Conservation (phyloP, 2,329 filamentous ascomycete species). For the Neonectria punicea region DNA sequence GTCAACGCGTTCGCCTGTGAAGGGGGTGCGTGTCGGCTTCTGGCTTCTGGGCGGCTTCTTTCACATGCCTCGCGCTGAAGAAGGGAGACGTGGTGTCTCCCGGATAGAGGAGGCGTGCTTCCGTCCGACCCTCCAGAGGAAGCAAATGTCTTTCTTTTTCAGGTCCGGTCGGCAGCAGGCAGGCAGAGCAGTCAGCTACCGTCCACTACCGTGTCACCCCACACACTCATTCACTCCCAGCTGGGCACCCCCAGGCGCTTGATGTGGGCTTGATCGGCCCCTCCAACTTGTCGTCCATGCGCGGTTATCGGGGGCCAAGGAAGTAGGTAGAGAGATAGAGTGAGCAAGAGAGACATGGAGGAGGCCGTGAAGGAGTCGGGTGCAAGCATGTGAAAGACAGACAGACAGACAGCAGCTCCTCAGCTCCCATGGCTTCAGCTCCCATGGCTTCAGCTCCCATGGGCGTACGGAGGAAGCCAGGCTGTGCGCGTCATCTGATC, state of each 20-base stretch:
- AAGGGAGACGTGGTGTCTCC: background rate
- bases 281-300: slow-evolving; percentile 13
- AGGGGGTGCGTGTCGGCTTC: background rate
- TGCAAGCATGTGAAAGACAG: background rate
- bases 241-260: background rate
- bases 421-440: background rate
- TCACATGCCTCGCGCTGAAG: slow-evolving; percentile 7
- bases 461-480: background rate
- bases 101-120: background rate
- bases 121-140: background rate
- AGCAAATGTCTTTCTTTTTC: slow-evolving; percentile 5
- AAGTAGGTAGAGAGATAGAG: background rate
- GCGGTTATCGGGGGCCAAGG: slow-evolving; percentile 11
- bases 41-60: slow-evolving; percentile 3
- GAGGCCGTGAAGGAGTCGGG: background rate
- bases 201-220: background rate
- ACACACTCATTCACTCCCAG: background rate
- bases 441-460: background rate
- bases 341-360: background rate
- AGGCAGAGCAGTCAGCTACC: too few species aligned
- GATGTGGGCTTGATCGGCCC: slow-evolving; percentile 12
- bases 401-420: background rate
- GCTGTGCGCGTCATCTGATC: background rate
- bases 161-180: background rate
- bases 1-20: slow-evolving; percentile 3